Conservation (phyloP, 805 yeast species). For the Spathaspora sp. region DNA sequence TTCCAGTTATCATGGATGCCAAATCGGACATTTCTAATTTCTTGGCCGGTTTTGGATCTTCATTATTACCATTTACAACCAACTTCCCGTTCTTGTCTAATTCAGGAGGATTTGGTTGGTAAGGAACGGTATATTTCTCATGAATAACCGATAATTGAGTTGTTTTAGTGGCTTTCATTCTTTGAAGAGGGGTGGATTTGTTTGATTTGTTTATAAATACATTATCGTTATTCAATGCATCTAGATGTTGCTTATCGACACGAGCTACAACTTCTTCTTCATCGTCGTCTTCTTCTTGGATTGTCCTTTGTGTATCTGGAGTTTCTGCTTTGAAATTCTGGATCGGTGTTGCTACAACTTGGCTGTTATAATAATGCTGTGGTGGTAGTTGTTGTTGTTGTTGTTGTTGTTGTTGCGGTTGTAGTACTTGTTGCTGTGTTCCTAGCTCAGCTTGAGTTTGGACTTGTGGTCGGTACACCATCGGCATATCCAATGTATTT, state of each 20-base stretch:
- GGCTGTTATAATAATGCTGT: conserved; percentile 4
- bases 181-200: conserved; percentile 29
- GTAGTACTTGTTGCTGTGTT: not conserved
- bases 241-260: conserved; percentile 33
- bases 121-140: not conserved
- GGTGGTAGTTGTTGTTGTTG: conserved; percentile 6
- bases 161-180: conserved; percentile 7
- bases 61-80: conserved; percentile 8
- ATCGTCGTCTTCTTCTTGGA: conserved; percentile 41
- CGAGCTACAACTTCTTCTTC: conserved; percentile 27
- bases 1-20: conserved; percentile 29
- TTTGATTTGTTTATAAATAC: conserved; percentile 36
- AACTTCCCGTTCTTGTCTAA: conserved; percentile 29
- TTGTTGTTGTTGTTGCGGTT: conserved; percentile 1
- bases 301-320: conserved; percentile 45
- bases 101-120: conserved; percentile 28
- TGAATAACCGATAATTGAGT: not conserved
- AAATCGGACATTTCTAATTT: conserved; percentile 30
- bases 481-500: not conserved
- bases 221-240: conserved; percentile 43
- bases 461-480: not conserved
- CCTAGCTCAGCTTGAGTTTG: conserved; percentile 3
- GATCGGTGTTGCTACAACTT: conserved; percentile 25
- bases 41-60: conserved; percentile 12
- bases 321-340: conserved; percentile 26